A percentile compares a stretch with the other conserved stretches of the same genome.
phyloP scores from a whole-genome alignment of 1,284 basidiomycete genomes.

The Baeospora myosura region DNA sequence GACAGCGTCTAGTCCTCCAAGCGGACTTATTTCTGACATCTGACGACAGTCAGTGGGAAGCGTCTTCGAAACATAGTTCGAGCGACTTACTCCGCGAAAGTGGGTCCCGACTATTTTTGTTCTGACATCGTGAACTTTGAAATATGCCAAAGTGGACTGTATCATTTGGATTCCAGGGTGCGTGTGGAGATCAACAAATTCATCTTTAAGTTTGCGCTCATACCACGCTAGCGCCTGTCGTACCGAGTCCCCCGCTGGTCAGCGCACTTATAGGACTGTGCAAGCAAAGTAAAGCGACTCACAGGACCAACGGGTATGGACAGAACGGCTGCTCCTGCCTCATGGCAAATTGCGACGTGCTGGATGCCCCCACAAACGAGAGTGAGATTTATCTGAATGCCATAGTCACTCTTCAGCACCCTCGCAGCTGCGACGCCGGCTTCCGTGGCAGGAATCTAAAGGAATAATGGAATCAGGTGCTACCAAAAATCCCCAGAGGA shows the following conservation, averaged over 20 bases:
- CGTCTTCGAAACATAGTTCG: background rate
- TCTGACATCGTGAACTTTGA: conserved; percentile 32
- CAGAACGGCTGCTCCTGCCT: conserved; percentile 38
- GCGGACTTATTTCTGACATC: conserved; percentile 5
- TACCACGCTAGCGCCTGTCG: conserved; percentile 35
- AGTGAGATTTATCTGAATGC: conserved; percentile 43
- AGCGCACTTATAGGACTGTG: background rate
- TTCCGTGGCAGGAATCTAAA: conserved; percentile 52
- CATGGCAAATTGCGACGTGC: conserved; percentile 49
- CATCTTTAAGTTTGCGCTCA: conserved; percentile 24
- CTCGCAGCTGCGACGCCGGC: conserved; percentile 43
- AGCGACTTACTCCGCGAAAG: conserved; percentile 29
- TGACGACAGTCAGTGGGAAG: background rate
- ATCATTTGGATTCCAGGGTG: conserved; percentile 43
- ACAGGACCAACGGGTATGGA: conserved; percentile 45
- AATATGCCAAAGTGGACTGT: conserved; percentile 39
- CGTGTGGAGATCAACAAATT: background rate
- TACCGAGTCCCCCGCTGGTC: background rate
- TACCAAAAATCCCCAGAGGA: background rate
- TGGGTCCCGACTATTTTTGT: conserved; percentile 36
- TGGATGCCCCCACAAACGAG: conserved; percentile 37
- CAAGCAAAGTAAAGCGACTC: conserved; percentile 17
- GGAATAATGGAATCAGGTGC: conserved; percentile 1
- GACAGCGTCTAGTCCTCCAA: conserved; percentile 5
- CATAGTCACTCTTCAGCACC: conserved; percentile 27